phyloP scores from a whole-genome alignment of 345 rosid species.

The Hypericum perforatum region DNA sequence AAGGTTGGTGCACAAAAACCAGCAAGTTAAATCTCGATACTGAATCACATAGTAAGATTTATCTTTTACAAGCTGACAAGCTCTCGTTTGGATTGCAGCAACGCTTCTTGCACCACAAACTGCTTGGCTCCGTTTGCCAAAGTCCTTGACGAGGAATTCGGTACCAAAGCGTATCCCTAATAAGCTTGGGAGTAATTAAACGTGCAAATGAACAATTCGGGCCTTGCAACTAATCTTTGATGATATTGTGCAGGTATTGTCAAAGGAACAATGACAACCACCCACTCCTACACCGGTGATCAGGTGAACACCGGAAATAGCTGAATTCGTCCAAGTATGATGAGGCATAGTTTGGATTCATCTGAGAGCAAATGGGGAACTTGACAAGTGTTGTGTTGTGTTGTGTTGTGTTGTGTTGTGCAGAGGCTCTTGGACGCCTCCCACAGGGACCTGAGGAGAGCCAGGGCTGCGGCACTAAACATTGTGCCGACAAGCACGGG shows the following conservation, averaged over 20 bases:
- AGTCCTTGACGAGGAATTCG: conserved; percentile 83
- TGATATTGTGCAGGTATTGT: conserved; percentile 57
- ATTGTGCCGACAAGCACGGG: conserved; percentile 98
- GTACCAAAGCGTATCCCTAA: conserved; percentile 22
- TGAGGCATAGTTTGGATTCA: background rate
- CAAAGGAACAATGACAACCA: conserved; percentile 98
- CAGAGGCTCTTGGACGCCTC: conserved; percentile 98
- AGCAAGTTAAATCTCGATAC: background rate
- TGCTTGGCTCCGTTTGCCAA: conserved; percentile 93
- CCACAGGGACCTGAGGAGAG: conserved; percentile 93
- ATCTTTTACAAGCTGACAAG: conserved; percentile 3
- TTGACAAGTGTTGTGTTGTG: background rate
- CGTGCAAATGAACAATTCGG: background rate
- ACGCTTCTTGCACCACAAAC: conserved; percentile 98
- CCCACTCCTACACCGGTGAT: conserved; percentile 98
- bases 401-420: background rate
- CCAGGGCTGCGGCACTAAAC: conserved; percentile 95
- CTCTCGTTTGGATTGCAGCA: conserved; percentile 32
- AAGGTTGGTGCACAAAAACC: conserved; percentile 36
- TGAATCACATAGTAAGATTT: background rate
- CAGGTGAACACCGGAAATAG: conserved; percentile 35
- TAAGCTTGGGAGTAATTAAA: background rate
- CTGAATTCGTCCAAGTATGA: background rate
- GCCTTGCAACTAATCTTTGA: background rate
- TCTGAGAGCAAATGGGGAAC: background rate